Base-by-base conservation (phyloP, 2,329 filamentous ascomycete genomes). In the Laburnicola sp. region DNA sequence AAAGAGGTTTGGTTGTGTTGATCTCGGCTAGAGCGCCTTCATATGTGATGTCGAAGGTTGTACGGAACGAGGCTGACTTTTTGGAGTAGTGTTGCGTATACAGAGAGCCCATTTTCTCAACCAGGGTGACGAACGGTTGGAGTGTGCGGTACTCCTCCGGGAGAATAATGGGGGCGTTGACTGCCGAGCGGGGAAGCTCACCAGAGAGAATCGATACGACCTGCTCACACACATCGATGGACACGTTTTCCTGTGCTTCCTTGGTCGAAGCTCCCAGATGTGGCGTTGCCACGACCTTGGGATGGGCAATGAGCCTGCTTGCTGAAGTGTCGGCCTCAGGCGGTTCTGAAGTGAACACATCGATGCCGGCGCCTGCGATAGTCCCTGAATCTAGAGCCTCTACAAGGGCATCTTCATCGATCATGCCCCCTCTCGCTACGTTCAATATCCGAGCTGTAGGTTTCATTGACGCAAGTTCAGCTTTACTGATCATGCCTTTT, bases 191-290 rank as follows among this genome's bases (percentile, higher is more conserved):
- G 0, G 89, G 89, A 1, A 92, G 78, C 0, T 87, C 86, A 2
- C 89, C 89, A 0, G 79, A 78, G 2, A 94, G 76, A 36, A 93
- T 89, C 51, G 86, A 82, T 0, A 88, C 79, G 9, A 92, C 87
- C 72, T 94, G 89, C 30, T 86, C 86, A 70, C 89, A 93, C 6
- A 93, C 89, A 61, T 93, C 89, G 56, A 92, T 82, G 1, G 86
- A 89, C 3, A 92, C 89, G 54, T 91, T 92, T 65, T 93, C 88
- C 69, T 94, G 89, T 0, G 89, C 89, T 77, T 94, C 89, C 28
- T 88, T 81, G 0, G 89, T 94, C 0, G 86, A 89, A 0, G 89
- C 89, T 6, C 89, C 89, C 0, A 94, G 78, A 69, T 94, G 89
- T 1, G 89, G 89, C 6, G 89, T 93, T 1, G 85, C 85, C 2